Percentiles rank a stretch among this genome's conserved stretches.
Conservation (phyloP, 164 flowering plant species). For the Cinnamomum micranthum region DNA sequence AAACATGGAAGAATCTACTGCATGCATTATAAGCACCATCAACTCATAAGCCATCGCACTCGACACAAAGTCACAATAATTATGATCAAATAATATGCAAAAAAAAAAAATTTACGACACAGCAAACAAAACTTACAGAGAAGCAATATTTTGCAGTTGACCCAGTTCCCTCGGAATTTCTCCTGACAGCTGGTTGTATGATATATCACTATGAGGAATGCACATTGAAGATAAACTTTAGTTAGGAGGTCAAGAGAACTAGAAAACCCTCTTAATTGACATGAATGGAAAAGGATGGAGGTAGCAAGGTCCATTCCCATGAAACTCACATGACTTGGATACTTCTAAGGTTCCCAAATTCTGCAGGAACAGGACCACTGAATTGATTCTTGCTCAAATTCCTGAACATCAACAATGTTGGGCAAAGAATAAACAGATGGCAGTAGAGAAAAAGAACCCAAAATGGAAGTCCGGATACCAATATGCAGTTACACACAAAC, state of each 20-base stretch:
- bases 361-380: constrained; percentile 58
- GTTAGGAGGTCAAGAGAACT: background rate
- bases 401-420: constrained; percentile 21
- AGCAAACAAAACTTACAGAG: constrained; percentile 46
- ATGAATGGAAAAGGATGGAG: background rate
- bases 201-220: constrained; percentile 51
- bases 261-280: background rate
- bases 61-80: too few species aligned
- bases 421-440: background rate
- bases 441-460: too few species aligned
- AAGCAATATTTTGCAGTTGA: constrained; percentile 62
- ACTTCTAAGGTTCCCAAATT: constrained; percentile 79
- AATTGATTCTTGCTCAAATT: constrained; percentile 66
- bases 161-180: constrained; percentile 71
- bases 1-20: too few species aligned
- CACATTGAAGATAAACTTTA: background rate
- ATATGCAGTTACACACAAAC: background rate
- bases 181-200: constrained; percentile 68
- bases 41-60: too few species aligned
- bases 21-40: too few species aligned
- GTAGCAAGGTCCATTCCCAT: background rate
- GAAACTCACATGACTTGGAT: constrained; percentile 63
- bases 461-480: background rate
- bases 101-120: too few species aligned
- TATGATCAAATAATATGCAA: too few species aligned